These are phyloP conservation scores for Cryphonectria carpinicola DNA, from an alignment of 2,329 filamentous ascomycete species.

Conservation along the genomic window DNA sequence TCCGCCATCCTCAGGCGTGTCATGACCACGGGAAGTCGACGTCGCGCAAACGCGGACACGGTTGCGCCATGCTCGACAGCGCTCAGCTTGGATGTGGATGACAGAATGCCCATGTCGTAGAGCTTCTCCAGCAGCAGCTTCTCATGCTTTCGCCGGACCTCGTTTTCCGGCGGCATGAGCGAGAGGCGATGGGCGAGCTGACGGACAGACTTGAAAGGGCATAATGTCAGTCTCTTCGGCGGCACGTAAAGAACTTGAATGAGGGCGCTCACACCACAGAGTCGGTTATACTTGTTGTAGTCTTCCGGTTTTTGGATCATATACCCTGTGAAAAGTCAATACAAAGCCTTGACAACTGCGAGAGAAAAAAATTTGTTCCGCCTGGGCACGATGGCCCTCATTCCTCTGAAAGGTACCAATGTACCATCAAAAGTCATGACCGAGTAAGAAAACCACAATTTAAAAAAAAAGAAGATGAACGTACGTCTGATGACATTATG, in stretches of 20 bases:
- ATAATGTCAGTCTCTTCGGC: conserved; percentile 24
- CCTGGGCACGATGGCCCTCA: not conserved
- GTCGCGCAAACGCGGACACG: conserved; percentile 83
- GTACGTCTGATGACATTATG: conserved; percentile 72
- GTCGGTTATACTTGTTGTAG: conserved; percentile 69
- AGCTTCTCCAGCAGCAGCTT: conserved; percentile 87
- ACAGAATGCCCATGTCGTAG: conserved; percentile 86
- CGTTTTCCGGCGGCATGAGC: conserved; percentile 77
- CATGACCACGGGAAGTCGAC: conserved; percentile 87
- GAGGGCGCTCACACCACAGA: conserved; percentile 65
- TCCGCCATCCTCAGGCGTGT: conserved; percentile 89
- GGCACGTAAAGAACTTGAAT: not conserved
- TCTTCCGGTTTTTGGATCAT: conserved; percentile 88
- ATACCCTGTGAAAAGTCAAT: conserved; percentile 52
- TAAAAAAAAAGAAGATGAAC: not conserved
- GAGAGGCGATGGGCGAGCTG: conserved; percentile 89
- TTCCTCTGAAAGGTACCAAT: not conserved
- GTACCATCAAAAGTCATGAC: not conserved
- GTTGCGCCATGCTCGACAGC: conserved; percentile 88
- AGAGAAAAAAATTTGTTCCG: not conserved
- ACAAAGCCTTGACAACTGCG: not conserved
- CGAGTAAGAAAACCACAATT: not conserved
- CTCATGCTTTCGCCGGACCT: conserved; percentile 82
- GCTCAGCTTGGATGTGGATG: conserved; percentile 74
- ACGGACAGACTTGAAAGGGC: conserved; percentile 68